Base-by-base conservation (phyloP, 2,329 filamentous ascomycete genomes). In the Trichocomaceae sp. region DNA sequence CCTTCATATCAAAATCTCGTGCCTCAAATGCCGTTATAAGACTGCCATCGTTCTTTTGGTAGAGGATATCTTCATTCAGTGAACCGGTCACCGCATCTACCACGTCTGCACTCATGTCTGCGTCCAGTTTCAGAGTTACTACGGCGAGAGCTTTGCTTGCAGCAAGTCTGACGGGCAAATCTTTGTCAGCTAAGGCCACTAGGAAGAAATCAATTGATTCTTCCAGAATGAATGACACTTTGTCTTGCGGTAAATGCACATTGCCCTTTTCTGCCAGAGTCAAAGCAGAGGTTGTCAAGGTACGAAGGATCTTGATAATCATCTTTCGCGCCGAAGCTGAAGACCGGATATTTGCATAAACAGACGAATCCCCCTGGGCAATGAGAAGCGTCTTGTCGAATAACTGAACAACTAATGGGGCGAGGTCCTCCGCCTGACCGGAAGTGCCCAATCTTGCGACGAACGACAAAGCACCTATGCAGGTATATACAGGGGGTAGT, bases 81-180 rank as follows among this genome's bases (percentile, higher is more conserved):
- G 77, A 80, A 10, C 86, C 87, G 29, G 96, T 79, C 10, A 97
- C 85, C 0, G 88, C 90, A 57, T 95, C 88, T 12, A 96, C 85
- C 10, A 99, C 86, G 65, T 97, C 87, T 1, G 82, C 80, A 1
- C 88, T 90, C 86, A 96, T 90, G 20, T 86, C 86, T 0, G 82
- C 72, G 45, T 90, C 83, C 7, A 99, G 74, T 61, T 87, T 91
- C 50, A 95, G 75, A 0, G 91, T 86, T 60, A 97, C 84, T 52
- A 95, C 81, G 69, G 90, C 95, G 45, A 97, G 80, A 3, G 90
- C 88, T 72, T 99, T 99, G 69, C 90, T 96, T 19, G 92, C 89
- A 31, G 92, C 87, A 63, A 96, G 83, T 37, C 93, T 81, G 12
- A 99, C 91, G 0, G 90, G 90, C 0, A 91, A 96, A 64, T 97